phyloP scores from a whole-genome alignment of 768 basidiomycete genomes.

The Amanita molliuscula region DNA sequence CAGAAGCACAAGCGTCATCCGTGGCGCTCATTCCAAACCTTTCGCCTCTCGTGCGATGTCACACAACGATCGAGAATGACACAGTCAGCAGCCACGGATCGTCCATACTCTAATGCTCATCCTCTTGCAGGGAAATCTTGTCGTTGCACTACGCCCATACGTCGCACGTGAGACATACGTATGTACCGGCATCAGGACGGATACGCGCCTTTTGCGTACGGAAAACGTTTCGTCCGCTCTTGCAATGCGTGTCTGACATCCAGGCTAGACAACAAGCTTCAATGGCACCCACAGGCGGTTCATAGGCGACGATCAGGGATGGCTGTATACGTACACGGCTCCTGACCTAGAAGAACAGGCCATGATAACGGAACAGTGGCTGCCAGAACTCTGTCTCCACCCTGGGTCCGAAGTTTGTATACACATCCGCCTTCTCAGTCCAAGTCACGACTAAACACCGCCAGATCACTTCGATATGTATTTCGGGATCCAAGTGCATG shows the following conservation, averaged over 20 bases:
- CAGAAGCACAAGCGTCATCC: background rate
- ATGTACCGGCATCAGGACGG: conserved; percentile 23
- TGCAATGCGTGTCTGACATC: background rate
- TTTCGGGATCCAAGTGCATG: conserved; percentile 39
- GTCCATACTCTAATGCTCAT: background rate
- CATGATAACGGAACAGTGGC: conserved; percentile 20
- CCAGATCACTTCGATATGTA: conserved; percentile 42
- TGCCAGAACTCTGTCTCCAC: conserved; percentile 31
- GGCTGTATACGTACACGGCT: conserved; percentile 30
- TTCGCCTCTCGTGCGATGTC: background rate
- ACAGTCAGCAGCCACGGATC: background rate
- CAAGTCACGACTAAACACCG: conserved; percentile 7
- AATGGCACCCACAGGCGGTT: conserved; percentile 20
- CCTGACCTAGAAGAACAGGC: conserved; percentile 9
- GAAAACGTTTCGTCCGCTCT: conserved; percentile 8
- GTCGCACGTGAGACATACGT: conserved; percentile 18
- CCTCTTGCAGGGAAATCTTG: conserved; percentile 25
- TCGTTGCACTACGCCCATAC: conserved; percentile 29
- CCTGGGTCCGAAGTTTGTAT: conserved; percentile 24
- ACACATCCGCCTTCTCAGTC: background rate
- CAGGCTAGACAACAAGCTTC: conserved; percentile 1
- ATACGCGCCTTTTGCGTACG: conserved; percentile 42
- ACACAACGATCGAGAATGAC: background rate
- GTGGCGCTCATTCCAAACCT: background rate
- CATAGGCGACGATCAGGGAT: conserved; percentile 43